Evolutionary conservation across 1,284 basidiomycete species (phyloP).

Genomic region (Ceratobasidium sp.): DNA sequence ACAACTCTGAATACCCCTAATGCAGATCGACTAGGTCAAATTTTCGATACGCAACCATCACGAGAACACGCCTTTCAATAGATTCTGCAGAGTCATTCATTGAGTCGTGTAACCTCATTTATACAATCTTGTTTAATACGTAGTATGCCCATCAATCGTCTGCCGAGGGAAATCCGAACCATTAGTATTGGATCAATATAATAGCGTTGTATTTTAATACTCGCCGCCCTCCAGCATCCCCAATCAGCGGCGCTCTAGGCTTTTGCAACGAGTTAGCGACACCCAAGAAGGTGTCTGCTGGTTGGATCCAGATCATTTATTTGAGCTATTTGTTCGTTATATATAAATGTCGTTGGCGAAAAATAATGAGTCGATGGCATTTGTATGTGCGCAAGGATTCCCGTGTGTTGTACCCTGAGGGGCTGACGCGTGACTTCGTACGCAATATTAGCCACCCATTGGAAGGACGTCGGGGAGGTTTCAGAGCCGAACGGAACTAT

Average conservation of each 20-base stretch:
- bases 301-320: slow-evolving; percentile 62
- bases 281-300: slow-evolving; percentile 71
- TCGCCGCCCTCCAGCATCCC: slow-evolving; percentile 14
- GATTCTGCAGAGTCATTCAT: too few species aligned
- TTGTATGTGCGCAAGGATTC: slow-evolving; percentile 65
- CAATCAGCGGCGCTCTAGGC: slow-evolving; percentile 65
- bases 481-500: slow-evolving; percentile 62
- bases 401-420: slow-evolving; percentile 59
- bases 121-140: too few species aligned
- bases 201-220: too few species aligned
- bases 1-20: too few species aligned
- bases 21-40: too few species aligned
- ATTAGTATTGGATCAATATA: too few species aligned
- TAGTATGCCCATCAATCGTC: too few species aligned
- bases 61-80: too few species aligned
- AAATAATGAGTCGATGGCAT: slow-evolving; percentile 68
- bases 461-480: slow-evolving; percentile 56
- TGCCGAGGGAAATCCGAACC: too few species aligned
- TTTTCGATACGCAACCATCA: too few species aligned
- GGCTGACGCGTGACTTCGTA: slow-evolving; percentile 63
- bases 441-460: slow-evolving; percentile 69
- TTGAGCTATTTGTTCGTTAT: background rate
- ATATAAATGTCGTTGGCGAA: too few species aligned
- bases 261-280: slow-evolving; percentile 72
- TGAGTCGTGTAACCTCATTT: too few species aligned